Evolutionary conservation across 2,329 filamentous ascomycete genomes (phyloP).

Genomic region (Penicillium fuscoglaucum): DNA sequence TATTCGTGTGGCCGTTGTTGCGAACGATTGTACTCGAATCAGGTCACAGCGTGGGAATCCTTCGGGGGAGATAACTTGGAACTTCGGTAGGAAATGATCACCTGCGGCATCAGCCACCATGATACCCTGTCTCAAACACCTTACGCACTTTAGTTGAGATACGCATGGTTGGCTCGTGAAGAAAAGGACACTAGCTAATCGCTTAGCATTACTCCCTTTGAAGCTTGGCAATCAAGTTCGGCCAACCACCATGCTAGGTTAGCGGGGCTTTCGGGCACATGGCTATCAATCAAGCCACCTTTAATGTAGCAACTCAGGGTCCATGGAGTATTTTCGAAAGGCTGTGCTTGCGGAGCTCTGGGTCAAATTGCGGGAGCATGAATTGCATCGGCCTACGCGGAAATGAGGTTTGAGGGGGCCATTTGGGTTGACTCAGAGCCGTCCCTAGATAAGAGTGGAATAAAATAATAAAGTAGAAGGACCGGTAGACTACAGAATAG

Average conservation of each 20-base stretch:
- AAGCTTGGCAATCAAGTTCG: constrained; percentile 6
- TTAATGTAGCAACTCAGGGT: not conserved
- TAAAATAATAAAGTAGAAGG: too few relatives aligned
- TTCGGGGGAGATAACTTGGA: not conserved
- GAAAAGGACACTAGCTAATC: not conserved
- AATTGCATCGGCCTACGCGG: not conserved
- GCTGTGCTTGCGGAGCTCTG: not conserved
- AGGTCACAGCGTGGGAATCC: not conserved
- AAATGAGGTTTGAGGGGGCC: not conserved
- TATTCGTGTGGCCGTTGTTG: not conserved
- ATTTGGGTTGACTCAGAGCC: not conserved
- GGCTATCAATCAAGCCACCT: not conserved
- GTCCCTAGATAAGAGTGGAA: not conserved
- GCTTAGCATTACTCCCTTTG: constrained; percentile 10
- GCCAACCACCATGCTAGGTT: not conserved
- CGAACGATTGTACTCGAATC: not conserved
- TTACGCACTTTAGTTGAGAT: not conserved
- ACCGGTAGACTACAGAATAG: too few relatives aligned
- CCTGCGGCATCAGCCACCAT: not conserved
- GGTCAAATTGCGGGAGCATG: too few relatives aligned
- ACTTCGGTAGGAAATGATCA: not conserved
- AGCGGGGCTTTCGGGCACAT: not conserved
- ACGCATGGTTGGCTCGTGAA: not conserved
- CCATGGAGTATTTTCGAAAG: too few relatives aligned
- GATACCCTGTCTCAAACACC: not conserved